Evolutionary conservation across 768 basidiomycete species (phyloP).

Genomic region (Suillus paluster): DNA sequence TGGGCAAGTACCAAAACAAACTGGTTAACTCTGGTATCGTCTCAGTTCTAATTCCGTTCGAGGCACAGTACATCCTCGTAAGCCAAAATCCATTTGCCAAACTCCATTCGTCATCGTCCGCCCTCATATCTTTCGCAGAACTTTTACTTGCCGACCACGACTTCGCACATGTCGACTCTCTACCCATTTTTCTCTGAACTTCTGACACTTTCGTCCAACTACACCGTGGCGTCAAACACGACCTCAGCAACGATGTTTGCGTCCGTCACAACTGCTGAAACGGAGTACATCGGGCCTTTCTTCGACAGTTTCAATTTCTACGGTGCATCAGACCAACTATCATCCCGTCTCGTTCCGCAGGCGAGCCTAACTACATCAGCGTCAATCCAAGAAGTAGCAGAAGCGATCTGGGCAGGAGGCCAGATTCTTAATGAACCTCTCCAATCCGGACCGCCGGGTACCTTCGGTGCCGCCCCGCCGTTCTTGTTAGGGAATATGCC

Average conservation of each 20-base stretch:
- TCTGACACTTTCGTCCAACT: slow-evolving; percentile 13
- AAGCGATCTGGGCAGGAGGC: slow-evolving; percentile 26
- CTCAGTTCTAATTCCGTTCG: not conserved
- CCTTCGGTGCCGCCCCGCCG: not conserved
- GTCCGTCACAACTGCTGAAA: slow-evolving; percentile 14
- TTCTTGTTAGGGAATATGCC: slow-evolving; percentile 21
- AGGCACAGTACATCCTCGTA: slow-evolving; percentile 20
- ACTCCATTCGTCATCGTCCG: too few species aligned
- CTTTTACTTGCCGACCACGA: slow-evolving; percentile 19
- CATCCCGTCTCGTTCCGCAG: slow-evolving; percentile 25
- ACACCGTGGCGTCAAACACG: slow-evolving; percentile 19
- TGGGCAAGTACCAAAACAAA: slow-evolving; percentile 23
- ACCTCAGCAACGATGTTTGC: slow-evolving; percentile 21
- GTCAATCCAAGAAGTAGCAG: slow-evolving; percentile 18
- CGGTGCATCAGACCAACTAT: slow-evolving; percentile 18
- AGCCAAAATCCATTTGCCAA: not conserved
- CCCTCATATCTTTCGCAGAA: slow-evolving; percentile 12
- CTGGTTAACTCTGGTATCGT: slow-evolving; percentile 20
- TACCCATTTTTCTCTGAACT: slow-evolving; percentile 24
- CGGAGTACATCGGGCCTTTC: slow-evolving; percentile 14
- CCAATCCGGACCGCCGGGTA: not conserved
- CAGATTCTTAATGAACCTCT: slow-evolving; percentile 16
- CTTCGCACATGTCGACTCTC: slow-evolving; percentile 11
- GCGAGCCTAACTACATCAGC: slow-evolving; percentile 19
- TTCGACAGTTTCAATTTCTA: slow-evolving; percentile 18